Conservation (phyloP, 2,329 filamentous ascomycete genomes). For the Chaetomiaceae sp. region DNA sequence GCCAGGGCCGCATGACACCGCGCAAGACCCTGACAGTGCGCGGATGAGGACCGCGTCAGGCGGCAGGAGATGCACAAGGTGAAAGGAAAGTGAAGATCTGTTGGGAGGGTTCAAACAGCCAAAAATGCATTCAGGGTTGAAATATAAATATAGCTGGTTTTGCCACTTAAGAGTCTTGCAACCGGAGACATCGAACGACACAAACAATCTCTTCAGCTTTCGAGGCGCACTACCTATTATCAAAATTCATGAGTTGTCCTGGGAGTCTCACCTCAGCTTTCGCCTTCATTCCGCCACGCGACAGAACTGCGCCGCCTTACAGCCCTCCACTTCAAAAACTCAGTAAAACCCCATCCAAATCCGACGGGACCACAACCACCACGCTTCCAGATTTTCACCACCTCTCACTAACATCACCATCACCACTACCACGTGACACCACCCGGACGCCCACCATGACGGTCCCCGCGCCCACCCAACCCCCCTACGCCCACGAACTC, state of each 20-base stretch:
- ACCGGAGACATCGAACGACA: too few species aligned
- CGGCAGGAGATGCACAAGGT: background rate
- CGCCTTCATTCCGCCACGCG: background rate
- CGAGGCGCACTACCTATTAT: too few species aligned
- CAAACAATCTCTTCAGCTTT: too few species aligned
- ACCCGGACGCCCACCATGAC: conserved; percentile 38
- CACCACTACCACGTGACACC: background rate
- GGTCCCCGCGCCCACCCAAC: conserved; percentile 63
- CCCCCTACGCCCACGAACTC: conserved; percentile 80
- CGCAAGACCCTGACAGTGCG: conserved; percentile 1
- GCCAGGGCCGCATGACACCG: conserved; percentile 7
- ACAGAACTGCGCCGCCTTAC: background rate
- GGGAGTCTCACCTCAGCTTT: background rate
- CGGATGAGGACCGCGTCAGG: conserved; percentile 2
- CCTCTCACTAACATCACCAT: background rate
- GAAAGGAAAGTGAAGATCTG: background rate
- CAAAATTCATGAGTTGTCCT: too few species aligned
- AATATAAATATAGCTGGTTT: background rate
- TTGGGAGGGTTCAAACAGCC: background rate
- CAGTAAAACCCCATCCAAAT: background rate
- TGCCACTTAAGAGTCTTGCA: too few species aligned
- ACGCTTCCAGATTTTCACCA: too few species aligned
- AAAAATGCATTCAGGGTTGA: too few species aligned
- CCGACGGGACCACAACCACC: too few species aligned
- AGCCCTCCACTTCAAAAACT: background rate